phyloP scores from a whole-genome alignment of 805 yeast species.

The Sugiyamaella americana region DNA sequence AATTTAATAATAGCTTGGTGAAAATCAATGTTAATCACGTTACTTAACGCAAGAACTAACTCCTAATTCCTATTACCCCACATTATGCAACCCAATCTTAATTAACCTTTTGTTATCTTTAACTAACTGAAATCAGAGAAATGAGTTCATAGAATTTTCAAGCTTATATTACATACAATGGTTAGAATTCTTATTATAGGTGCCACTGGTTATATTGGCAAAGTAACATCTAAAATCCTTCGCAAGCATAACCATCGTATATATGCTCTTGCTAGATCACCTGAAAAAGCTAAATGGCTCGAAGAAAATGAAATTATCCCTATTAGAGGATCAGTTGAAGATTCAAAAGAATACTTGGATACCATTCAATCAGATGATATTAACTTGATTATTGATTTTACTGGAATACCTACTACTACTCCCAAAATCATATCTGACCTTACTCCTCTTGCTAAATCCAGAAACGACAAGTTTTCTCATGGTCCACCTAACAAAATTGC shows the following conservation, averaged over 20 bases:
- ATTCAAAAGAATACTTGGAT: not conserved
- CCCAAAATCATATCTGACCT: not conserved
- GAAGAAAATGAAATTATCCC: constrained; percentile 7
- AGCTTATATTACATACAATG: too few relatives aligned
- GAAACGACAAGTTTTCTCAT: not conserved
- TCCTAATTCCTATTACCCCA: too few relatives aligned
- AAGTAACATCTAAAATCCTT: constrained; percentile 2
- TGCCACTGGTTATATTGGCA: constrained; percentile 14
- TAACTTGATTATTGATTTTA: constrained; percentile 9
- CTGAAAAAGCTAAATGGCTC: constrained; percentile 6
- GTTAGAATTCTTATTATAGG: constrained; percentile 13
- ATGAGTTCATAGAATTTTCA: too few relatives aligned
- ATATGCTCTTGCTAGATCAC: constrained; percentile 11
- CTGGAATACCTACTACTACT: constrained; percentile 6
- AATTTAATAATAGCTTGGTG: too few relatives aligned
- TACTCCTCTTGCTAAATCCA: not conserved
- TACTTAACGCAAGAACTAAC: too few relatives aligned
- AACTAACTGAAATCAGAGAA: too few relatives aligned
- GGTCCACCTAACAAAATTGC: constrained; percentile 5
- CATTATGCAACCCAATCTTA: too few relatives aligned
- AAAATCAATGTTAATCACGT: too few relatives aligned
- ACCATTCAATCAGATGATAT: constrained; percentile 8
- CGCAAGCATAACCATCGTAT: constrained; percentile 8
- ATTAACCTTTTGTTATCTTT: too few relatives aligned
- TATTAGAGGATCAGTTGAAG: constrained; percentile 8